phyloP scores from a whole-genome alignment of 139 green algal genomes.

The Micractinium conductrix region DNA sequence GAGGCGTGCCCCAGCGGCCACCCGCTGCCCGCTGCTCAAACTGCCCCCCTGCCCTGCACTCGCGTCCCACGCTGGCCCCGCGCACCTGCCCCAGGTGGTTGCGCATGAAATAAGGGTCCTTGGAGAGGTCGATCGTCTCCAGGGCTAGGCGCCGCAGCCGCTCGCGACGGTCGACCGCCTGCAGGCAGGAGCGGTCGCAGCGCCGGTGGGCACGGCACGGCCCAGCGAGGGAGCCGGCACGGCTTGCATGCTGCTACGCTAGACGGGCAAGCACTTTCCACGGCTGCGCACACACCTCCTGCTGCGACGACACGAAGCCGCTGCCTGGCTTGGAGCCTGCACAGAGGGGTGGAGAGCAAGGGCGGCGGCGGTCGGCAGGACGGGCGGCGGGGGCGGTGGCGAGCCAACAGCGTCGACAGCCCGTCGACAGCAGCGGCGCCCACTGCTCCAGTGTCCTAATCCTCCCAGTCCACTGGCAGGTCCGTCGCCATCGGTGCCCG shows the following conservation, averaged over 20 bases:
- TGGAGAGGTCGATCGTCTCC: slow-evolving; percentile 98
- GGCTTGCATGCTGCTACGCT: too few species aligned
- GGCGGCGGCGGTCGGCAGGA: not conserved
- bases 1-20: too few species aligned
- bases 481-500: too few species aligned
- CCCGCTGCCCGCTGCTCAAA: too few species aligned
- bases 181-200: not conserved
- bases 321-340: slow-evolving; percentile 86
- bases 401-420: too few species aligned
- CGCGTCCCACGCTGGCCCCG: too few species aligned
- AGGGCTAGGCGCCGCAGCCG: slow-evolving; percentile 94
- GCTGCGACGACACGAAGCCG: slow-evolving; percentile 77
- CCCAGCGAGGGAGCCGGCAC: not conserved
- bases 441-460: too few species aligned
- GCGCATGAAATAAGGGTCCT: slow-evolving; percentile 99
- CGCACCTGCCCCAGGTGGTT: slow-evolving; percentile 94
- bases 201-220: not conserved
- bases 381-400: not conserved
- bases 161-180: slow-evolving; percentile 93
- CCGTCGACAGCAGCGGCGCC: too few species aligned
- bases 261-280: too few species aligned
- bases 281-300: too few species aligned
- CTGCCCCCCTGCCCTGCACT: too few species aligned
- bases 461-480: too few species aligned
- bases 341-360: not conserved